Evolutionary conservation across 192 early-diverging fungal species (phyloP).

Genomic region (Coemansia sp.): DNA sequence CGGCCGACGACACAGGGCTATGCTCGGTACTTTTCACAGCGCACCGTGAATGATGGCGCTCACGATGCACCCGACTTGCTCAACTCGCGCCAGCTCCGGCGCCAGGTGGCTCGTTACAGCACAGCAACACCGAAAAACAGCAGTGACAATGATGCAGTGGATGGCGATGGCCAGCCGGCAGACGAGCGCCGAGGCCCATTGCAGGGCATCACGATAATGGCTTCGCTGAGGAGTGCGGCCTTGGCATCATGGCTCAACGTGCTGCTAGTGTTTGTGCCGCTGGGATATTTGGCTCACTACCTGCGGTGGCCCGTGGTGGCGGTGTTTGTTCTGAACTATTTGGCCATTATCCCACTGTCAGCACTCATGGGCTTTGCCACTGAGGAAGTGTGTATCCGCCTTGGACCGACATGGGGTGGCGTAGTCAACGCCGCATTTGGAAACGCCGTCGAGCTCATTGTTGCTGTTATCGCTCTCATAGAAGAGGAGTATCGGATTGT

Average conservation of each 20-base stretch:
- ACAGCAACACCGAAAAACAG: background rate
- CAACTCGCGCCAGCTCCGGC: conserved; percentile 45
- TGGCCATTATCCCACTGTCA: conserved; percentile 86
- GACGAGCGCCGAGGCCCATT: conserved; percentile 3
- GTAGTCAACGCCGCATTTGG: conserved; percentile 72
- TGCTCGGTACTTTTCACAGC: background rate
- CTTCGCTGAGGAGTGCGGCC: conserved; percentile 34
- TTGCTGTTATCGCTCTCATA: conserved; percentile 59
- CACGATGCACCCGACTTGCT: conserved; percentile 36
- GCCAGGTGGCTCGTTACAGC: conserved; percentile 35
- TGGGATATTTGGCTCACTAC: conserved; percentile 67
- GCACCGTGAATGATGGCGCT: background rate
- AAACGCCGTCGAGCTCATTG: conserved; percentile 64
- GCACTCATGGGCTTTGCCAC: conserved; percentile 86
- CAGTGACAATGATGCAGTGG: background rate
- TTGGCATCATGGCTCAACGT: conserved; percentile 65
- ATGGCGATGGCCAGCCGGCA: background rate
- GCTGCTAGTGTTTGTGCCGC: conserved; percentile 72
- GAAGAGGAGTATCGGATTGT: conserved; percentile 64
- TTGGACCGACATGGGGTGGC: conserved; percentile 66
- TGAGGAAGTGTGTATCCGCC: conserved; percentile 73
- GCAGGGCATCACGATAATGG: conserved; percentile 13
- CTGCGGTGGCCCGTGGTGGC: conserved; percentile 65
- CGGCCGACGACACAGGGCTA: conserved; percentile 16
- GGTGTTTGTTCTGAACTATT: conserved; percentile 80